Evolutionary conservation across 2,329 filamentous ascomycete species (phyloP).

Genomic region (Penicillium sp.): DNA sequence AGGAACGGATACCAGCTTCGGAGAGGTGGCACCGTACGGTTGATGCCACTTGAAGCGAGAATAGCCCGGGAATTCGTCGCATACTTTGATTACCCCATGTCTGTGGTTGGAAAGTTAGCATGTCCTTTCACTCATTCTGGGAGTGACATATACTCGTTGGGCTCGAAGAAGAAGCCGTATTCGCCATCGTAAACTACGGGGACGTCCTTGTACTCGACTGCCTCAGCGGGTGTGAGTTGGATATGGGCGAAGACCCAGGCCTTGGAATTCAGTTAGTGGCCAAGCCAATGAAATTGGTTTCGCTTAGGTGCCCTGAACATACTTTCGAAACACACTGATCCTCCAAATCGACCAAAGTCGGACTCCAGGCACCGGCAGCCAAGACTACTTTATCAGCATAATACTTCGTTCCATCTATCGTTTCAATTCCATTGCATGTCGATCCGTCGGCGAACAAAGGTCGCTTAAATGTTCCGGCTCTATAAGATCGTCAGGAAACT

Average conservation of each 20-base stretch:
- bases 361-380: slow-evolving; percentile 30
- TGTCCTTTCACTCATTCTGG: slow-evolving; percentile 34
- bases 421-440: slow-evolving; percentile 42
- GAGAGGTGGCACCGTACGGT: slow-evolving; percentile 46
- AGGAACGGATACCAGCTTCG: slow-evolving; percentile 13
- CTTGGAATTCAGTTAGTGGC: neutral
- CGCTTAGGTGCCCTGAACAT: slow-evolving; percentile 30
- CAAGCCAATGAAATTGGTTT: neutral
- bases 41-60: slow-evolving; percentile 15
- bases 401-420: slow-evolving; percentile 40
- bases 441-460: slow-evolving; percentile 38
- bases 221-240: slow-evolving; percentile 14
- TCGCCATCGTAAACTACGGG: slow-evolving; percentile 19
- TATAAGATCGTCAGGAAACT: slow-evolving; percentile 6
- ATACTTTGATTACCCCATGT: slow-evolving; percentile 29
- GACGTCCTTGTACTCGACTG: slow-evolving; percentile 9
- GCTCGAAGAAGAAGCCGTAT: slow-evolving; percentile 13
- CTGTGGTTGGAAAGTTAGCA: slow-evolving; percentile 20
- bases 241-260: slow-evolving; percentile 18
- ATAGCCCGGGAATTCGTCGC: slow-evolving; percentile 51
- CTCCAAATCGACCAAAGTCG: slow-evolving; percentile 24
- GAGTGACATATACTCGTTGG: neutral
- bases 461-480: slow-evolving; percentile 44
- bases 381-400: slow-evolving; percentile 44
- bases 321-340: slow-evolving; percentile 43